Percentiles rank a stretch among this genome's conserved stretches.
These are phyloP conservation scores for Eruca vesicaria DNA, from an alignment of 441 rosid species.

Conservation along the genomic window DNA sequence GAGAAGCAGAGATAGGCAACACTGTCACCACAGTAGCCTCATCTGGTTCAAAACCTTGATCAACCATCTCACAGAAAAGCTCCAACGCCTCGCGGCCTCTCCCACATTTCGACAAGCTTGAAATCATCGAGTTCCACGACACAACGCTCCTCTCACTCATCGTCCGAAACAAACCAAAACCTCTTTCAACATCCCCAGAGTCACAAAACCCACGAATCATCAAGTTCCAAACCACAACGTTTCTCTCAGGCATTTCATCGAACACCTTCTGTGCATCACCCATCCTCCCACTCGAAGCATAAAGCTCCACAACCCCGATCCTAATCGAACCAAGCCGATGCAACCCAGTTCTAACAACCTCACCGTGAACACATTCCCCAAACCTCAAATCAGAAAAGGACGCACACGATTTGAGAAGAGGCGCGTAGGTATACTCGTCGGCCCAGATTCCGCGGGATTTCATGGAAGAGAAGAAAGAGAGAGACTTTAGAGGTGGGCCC, in stretches of 20 bases:
- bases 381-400: constrained; percentile 36
- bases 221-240: constrained; percentile 72
- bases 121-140: constrained; percentile 79
- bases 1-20: constrained; percentile 65
- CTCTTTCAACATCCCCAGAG: constrained; percentile 57
- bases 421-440: constrained; percentile 79
- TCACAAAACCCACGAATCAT: constrained; percentile 73
- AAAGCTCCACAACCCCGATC: constrained; percentile 67
- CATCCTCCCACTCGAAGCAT: constrained; percentile 44
- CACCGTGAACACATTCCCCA: constrained; percentile 61
- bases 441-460: constrained; percentile 61
- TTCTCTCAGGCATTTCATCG: constrained; percentile 56
- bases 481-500: constrained; percentile 51
- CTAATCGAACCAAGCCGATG: constrained; percentile 50
- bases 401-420: constrained; percentile 68
- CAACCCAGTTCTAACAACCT: constrained; percentile 48
- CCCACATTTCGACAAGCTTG: constrained; percentile 58
- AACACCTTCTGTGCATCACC: constrained; percentile 66
- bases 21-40: constrained; percentile 72
- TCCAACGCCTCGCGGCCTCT: constrained; percentile 62
- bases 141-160: constrained; percentile 64
- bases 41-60: constrained; percentile 58
- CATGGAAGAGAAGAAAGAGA: constrained; percentile 50
- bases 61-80: constrained; percentile 61
- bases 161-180: constrained; percentile 48